Percentiles rank a stretch among this genome's conserved stretches.
Conservation (phyloP, 805 yeast genomes). For the Hanseniaspora pseudoguilliermondii region DNA sequence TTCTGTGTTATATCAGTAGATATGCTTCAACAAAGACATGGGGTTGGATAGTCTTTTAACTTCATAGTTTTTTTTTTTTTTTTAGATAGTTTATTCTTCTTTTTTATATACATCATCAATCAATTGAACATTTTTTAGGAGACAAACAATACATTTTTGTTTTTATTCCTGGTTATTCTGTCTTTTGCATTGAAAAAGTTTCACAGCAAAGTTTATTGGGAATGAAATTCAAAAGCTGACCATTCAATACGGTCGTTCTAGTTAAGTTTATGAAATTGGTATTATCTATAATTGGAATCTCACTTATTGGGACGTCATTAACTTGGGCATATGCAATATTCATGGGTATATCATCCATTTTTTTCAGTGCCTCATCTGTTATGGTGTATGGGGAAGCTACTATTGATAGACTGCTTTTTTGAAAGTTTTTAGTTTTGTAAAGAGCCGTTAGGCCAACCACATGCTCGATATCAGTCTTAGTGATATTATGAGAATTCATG, state of each 20-base stretch:
- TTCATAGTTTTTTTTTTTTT: no score
- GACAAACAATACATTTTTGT: neutral
- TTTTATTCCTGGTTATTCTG: neutral
- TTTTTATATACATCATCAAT: neutral
- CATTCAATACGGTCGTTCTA: neutral
- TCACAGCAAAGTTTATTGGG: conserved; percentile 4
- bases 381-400: conserved; percentile 26
- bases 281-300: neutral
- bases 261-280: neutral
- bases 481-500: conserved; percentile 20
- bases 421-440: conserved; percentile 8
- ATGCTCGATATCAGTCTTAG: conserved; percentile 26
- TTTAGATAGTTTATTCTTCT: no score
- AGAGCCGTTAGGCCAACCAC: conserved; percentile 22
- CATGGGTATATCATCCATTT: conserved; percentile 22
- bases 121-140: no score
- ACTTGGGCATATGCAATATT: conserved; percentile 25
- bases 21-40: conserved; percentile 25
- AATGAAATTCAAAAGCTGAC: neutral
- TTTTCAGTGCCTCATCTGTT: conserved; percentile 23
- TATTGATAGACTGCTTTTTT: conserved; percentile 18
- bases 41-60: conserved; percentile 11
- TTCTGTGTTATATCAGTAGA: conserved; percentile 35
- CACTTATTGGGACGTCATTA: conserved; percentile 10
- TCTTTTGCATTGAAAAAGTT: neutral